Base-by-base conservation (phyloP, 2,329 filamentous ascomycete genomes). In the Paecilomyces dactylethromorphus region DNA sequence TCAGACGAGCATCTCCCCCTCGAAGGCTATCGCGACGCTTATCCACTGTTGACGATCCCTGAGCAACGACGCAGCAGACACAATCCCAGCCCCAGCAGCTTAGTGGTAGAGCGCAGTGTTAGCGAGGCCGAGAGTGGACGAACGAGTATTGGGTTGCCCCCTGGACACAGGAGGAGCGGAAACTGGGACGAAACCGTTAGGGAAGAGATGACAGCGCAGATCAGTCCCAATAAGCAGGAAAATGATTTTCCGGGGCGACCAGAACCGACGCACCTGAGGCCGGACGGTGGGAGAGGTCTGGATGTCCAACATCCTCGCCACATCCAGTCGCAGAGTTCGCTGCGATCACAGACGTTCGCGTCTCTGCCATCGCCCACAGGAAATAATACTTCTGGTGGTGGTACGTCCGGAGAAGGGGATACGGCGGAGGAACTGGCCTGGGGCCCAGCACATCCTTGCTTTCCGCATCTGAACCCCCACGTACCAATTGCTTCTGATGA, bases 391-490 rank as follows among this genome's bases (percentile, higher is more conserved):
- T 69, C 71, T 3, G 67, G 67, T 13, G 71, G 65, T 12, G 59
- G 60, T 18, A 45, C 39, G n/a, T 18, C 39, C 10, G 70, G 80
- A 32, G 83, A 87, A 54, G 74, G 69, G 13, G 83, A 87, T 55
- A 82, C 84, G 22, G 87, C 86, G 29, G 81, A 87, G 56, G 88
- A 89, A 62, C 86, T 91, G 56, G 86, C 91, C 74, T 99, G 94
- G 94, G 93, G 94, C 0, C 92, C 92, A 13, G 86, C 89, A 49
- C 94, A 99, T 72, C 93, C 94, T 3, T 99, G 94, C 74, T 97
- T 88, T 71, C 94, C 94, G 54, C 94, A 97, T 70, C 79, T 91
- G 45, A 97, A 97, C 69, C 90, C 92, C 0, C 92, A 99, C 73
- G 93, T 97, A 5, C 87, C 92, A 0, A 71, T 90, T 11, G 81